These are phyloP conservation scores for Ambrosiella cleistominuta DNA, from an alignment of 2,329 filamentous ascomycete genomes.

Conservation along the genomic window DNA sequence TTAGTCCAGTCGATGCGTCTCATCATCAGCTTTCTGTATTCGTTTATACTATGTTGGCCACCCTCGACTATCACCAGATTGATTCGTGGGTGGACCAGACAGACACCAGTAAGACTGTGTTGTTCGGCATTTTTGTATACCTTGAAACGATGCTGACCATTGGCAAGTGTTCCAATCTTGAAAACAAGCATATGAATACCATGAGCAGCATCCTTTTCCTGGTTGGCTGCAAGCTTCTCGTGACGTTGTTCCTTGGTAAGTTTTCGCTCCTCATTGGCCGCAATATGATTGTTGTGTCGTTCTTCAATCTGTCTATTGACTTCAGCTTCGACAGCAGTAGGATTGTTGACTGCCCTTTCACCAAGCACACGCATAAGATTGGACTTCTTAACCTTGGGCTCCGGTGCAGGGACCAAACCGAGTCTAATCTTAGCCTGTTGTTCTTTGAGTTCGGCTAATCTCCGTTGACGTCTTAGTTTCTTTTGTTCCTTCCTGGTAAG, in stretches of 20 bases:
- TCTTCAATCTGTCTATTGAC: slow-evolving; percentile 88
- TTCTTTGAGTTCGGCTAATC: slow-evolving; percentile 88
- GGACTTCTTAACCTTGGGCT: slow-evolving; percentile 90
- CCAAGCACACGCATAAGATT: slow-evolving; percentile 96
- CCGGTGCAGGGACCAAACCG: slow-evolving; percentile 73
- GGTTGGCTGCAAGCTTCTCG: slow-evolving; percentile 67
- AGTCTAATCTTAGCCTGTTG: slow-evolving; percentile 90
- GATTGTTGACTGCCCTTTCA: slow-evolving; percentile 74
- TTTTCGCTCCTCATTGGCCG: slow-evolving; percentile 67
- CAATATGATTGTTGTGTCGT: slow-evolving; percentile 59
- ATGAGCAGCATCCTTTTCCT: slow-evolving; percentile 73
- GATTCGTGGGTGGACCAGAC: slow-evolving; percentile 76
- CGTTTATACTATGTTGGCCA: slow-evolving; percentile 62
- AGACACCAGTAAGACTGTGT: slow-evolving; percentile 70
- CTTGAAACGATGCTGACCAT: slow-evolving; percentile 86
- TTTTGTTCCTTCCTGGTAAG: slow-evolving; percentile 81
- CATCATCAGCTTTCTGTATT: slow-evolving; percentile 85
- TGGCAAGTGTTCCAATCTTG: slow-evolving; percentile 74
- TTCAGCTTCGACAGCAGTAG: slow-evolving; percentile 85
- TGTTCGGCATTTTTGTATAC: slow-evolving; percentile 87
- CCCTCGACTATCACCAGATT: slow-evolving; percentile 86
- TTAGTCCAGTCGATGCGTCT: slow-evolving; percentile 92
- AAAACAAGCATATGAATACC: slow-evolving; percentile 79
- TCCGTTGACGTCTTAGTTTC: slow-evolving; percentile 73
- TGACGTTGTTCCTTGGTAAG: slow-evolving; percentile 73